A percentile compares a stretch with the other conserved stretches of the same genome.
These are phyloP conservation scores for Penicillium sp. DNA, from an alignment of 2,329 filamentous ascomycete species.

Conservation along the genomic window DNA sequence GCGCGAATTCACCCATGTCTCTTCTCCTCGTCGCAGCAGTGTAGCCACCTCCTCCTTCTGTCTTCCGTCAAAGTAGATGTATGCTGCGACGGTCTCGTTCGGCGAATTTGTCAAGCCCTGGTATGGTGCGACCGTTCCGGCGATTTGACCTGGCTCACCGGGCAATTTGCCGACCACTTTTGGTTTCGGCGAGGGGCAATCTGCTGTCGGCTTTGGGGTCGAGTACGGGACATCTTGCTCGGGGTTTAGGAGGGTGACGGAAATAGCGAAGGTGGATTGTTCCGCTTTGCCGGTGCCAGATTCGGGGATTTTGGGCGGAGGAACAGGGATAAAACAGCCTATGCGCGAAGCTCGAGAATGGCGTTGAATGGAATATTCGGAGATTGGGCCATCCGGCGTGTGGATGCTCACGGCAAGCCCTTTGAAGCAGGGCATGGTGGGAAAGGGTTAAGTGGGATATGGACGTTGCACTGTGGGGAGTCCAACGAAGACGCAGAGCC, in stretches of 20 bases:
- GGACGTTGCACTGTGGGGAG: constrained; percentile 3
- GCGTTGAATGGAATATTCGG: constrained; percentile 90
- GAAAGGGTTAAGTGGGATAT: constrained; percentile 2
- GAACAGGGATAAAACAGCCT: constrained; percentile 93
- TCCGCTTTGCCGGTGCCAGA: constrained; percentile 67
- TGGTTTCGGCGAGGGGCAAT: constrained; percentile 70
- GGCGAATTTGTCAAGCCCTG: constrained; percentile 83
- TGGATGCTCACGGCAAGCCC: constrained; percentile 98
- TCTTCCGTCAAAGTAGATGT: constrained; percentile 96
- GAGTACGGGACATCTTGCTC: constrained; percentile 87
- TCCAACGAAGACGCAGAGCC: constrained; percentile 3
- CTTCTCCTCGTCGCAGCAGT: constrained; percentile 78
- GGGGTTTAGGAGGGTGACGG: constrained; percentile 86
- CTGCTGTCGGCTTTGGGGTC: constrained; percentile 66
- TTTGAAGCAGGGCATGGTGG: constrained; percentile 87
- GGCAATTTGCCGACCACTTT: constrained; percentile 68
- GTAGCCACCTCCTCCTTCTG: constrained; percentile 96
- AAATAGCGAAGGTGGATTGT: constrained; percentile 93
- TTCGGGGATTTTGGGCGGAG: constrained; percentile 68
- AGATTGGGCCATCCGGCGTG: constrained; percentile 65
- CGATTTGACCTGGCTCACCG: constrained; percentile 45
- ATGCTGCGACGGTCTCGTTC: constrained; percentile 95
- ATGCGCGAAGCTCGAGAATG: constrained; percentile 85
- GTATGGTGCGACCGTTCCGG: constrained; percentile 65
- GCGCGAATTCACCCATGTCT: constrained; percentile 97